phyloP scores from a whole-genome alignment of 208 protist species.

The Leptomonas pyrrhocoris region DNA sequence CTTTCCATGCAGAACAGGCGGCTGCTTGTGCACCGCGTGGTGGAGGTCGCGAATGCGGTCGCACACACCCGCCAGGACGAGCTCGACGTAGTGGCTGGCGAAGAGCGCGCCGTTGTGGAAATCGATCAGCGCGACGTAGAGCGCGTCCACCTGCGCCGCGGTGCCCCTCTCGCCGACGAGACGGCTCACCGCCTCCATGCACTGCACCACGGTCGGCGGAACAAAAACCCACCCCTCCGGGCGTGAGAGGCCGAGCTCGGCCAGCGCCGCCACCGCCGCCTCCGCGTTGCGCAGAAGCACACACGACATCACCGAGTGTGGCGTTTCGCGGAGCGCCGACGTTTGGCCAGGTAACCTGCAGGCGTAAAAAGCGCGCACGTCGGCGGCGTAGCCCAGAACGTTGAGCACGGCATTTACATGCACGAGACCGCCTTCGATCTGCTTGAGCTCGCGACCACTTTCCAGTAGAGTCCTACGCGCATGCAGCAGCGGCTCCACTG shows the following conservation, averaged over 20 bases:
- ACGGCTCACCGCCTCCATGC: slow-evolving; percentile 48
- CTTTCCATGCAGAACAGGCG: background rate
- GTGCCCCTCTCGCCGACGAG: slow-evolving; percentile 52
- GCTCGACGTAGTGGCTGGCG: slow-evolving; percentile 68
- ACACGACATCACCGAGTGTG: slow-evolving; percentile 66
- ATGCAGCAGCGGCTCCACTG: slow-evolving; percentile 30
- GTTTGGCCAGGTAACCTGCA: background rate
- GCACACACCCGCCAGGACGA: slow-evolving; percentile 68
- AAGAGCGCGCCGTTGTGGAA: slow-evolving; percentile 83
- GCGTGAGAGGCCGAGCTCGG: slow-evolving; percentile 48
- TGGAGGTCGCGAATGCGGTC: slow-evolving; percentile 52
- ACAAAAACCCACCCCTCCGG: slow-evolving; percentile 75
- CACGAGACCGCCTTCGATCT: slow-evolving; percentile 68
- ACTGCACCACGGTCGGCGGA: slow-evolving; percentile 42
- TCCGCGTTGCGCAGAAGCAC: slow-evolving; percentile 45
- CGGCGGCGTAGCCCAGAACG: slow-evolving; percentile 34
- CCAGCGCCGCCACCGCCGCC: slow-evolving; percentile 47
- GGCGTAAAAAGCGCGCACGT: slow-evolving; percentile 53
- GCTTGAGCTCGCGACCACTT: slow-evolving; percentile 24
- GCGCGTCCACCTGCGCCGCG: slow-evolving; percentile 41
- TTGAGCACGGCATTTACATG: slow-evolving; percentile 67
- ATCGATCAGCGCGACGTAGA: slow-evolving; percentile 64
- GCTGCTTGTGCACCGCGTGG: background rate
- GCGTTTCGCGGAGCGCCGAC: slow-evolving; percentile 59
- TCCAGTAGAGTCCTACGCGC: slow-evolving; percentile 34